A percentile compares a stretch with the other conserved stretches of the same genome.
phyloP scores from a whole-genome alignment of 352 stramenopile genomes.

The Phytopythium ostracodes region DNA sequence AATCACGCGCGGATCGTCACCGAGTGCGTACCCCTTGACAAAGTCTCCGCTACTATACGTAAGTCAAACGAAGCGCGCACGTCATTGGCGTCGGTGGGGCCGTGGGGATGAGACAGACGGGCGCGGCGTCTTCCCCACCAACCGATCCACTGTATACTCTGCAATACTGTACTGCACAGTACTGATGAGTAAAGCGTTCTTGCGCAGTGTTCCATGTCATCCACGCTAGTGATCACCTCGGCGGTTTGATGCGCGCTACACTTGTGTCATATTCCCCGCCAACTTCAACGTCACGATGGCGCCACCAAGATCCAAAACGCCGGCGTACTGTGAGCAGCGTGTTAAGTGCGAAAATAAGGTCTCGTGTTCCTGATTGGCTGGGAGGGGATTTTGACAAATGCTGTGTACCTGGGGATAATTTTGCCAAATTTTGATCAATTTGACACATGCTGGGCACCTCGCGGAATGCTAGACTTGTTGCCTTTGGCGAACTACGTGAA shows the following conservation, averaged over 20 bases:
- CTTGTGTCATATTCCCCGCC: background rate
- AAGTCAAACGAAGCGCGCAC: background rate
- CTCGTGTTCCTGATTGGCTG: background rate
- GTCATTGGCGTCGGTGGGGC: background rate
- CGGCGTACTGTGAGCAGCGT: background rate
- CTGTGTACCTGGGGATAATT: too few relatives aligned
- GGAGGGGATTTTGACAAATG: too few relatives aligned
- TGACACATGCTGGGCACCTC: too few relatives aligned
- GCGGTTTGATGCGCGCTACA: too few relatives aligned
- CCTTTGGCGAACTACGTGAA: too few relatives aligned
- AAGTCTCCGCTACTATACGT: background rate
- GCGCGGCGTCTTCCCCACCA: background rate
- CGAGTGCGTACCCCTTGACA: background rate
- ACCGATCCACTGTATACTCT: background rate
- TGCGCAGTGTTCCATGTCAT: too few relatives aligned
- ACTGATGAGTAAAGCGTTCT: too few relatives aligned
- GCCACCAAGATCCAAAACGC: too few relatives aligned
- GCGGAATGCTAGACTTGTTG: too few relatives aligned
- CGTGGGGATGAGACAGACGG: background rate
- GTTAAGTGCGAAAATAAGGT: background rate
- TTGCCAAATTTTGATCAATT: too few relatives aligned
- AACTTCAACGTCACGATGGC: background rate
- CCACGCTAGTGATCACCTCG: background rate
- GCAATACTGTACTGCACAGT: background rate
- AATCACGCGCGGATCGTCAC: background rate